Evolutionary conservation across 2,329 filamentous ascomycete species (phyloP).

Genomic region (Chalaropsis ovoidea): DNA sequence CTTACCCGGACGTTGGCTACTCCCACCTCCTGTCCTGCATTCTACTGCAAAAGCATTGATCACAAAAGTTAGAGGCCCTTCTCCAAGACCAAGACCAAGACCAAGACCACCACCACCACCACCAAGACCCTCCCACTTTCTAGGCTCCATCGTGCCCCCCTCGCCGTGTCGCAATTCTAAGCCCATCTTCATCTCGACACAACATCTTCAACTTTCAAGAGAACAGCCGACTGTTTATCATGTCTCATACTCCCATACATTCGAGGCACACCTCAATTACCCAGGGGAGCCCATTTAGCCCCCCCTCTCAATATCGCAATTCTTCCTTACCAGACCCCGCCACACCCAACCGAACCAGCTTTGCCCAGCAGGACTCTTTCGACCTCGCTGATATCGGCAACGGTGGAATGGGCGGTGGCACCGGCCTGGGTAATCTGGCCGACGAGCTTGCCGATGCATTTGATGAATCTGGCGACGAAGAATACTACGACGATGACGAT

Average conservation of each 20-base stretch:
- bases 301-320: constrained; percentile 30
- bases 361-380: constrained; percentile 39
- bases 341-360: constrained; percentile 41
- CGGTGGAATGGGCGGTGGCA: constrained; percentile 34
- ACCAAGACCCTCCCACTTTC: not conserved
- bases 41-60: constrained; percentile 1
- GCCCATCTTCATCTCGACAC: not conserved
- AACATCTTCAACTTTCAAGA: not conserved
- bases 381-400: constrained; percentile 40
- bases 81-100: too few species aligned
- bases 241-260: constrained; percentile 48
- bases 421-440: constrained; percentile 64
- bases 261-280: constrained; percentile 49
- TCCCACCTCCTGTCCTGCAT: not conserved
- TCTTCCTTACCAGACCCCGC: constrained; percentile 43
- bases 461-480: constrained; percentile 54
- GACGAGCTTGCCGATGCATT: constrained; percentile 70
- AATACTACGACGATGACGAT: constrained; percentile 37
- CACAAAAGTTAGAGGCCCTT: not conserved
- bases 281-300: constrained; percentile 32
- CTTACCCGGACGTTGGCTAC: not conserved
- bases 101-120: too few species aligned
- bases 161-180: not conserved
- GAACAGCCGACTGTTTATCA: constrained; percentile 26
- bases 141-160: not conserved